Percentiles rank a stretch among this genome's conserved stretches.
Conservation (phyloP, 2,329 filamentous ascomycete species). For the Coniosporium uncinatum region DNA sequence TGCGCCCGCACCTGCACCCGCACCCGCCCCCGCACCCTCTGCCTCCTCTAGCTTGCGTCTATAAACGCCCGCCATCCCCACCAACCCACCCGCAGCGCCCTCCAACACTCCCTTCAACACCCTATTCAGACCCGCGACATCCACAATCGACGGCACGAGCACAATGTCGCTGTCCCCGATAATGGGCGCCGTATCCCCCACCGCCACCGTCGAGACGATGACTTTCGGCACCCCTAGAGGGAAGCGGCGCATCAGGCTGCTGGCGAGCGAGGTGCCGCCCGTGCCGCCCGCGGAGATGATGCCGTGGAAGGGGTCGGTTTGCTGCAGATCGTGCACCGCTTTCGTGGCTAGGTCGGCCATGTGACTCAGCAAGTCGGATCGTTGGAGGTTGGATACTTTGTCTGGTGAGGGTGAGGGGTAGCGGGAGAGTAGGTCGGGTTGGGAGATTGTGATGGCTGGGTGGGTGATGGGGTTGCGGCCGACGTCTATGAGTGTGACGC, state of each 20-base stretch:
- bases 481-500: conserved; percentile 48
- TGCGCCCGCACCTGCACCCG: not conserved
- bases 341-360: conserved; percentile 44
- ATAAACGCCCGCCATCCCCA: conserved; percentile 49
- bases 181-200: conserved; percentile 58
- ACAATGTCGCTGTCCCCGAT: conserved; percentile 64
- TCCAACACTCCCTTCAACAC: conserved; percentile 51
- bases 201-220: conserved; percentile 65
- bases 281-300: conserved; percentile 58
- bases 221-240: conserved; percentile 66
- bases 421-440: conserved; percentile 30
- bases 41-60: conserved; percentile 5
- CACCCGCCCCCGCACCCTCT: conserved; percentile 3
- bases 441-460: conserved; percentile 40
- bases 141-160: conserved; percentile 67
- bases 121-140: conserved; percentile 60
- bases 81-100: conserved; percentile 58
- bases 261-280: conserved; percentile 54
- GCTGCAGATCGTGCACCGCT: conserved; percentile 32
- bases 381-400: conserved; percentile 32
- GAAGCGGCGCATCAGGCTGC: conserved; percentile 54
- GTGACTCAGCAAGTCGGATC: conserved; percentile 49
- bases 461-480: conserved; percentile 39
- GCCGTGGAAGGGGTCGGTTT: conserved; percentile 39
- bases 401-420: conserved; percentile 13